These are phyloP conservation scores for Daldinia caldariorum DNA, from an alignment of 495 filamentous ascomycete species.

Conservation along the genomic window DNA sequence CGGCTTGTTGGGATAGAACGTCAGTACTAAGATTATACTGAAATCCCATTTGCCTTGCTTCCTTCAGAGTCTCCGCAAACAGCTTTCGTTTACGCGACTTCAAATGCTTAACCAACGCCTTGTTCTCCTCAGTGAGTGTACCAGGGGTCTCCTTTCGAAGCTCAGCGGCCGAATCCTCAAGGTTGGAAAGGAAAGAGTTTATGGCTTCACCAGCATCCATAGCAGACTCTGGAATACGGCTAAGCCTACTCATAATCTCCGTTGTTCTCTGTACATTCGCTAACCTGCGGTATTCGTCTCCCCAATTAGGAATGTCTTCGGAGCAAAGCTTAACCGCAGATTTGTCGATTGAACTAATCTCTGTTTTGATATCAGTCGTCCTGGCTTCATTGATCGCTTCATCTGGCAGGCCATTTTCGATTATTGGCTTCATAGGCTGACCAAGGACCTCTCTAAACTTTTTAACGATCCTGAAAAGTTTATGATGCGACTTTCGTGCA, in stretches of 20 bases:
- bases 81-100: constrained; percentile 91
- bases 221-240: constrained; percentile 59
- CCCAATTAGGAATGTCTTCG: constrained; percentile 63
- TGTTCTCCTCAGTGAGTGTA: constrained; percentile 81
- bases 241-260: constrained; percentile 57
- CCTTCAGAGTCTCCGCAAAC: constrained; percentile 85
- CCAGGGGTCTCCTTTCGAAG: constrained; percentile 84
- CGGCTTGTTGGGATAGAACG: constrained; percentile 74
- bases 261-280: constrained; percentile 72
- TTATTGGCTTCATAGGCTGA: constrained; percentile 71
- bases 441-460: constrained; percentile 82
- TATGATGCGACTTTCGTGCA: constrained; percentile 87
- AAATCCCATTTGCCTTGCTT: constrained; percentile 86
- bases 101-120: constrained; percentile 80
- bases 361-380: constrained; percentile 34
- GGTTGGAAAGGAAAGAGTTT: constrained; percentile 70
- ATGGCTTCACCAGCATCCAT: constrained; percentile 69
- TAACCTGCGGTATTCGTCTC: constrained; percentile 71
- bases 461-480: constrained; percentile 87
- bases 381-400: constrained; percentile 32
- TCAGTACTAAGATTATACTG: constrained; percentile 77
- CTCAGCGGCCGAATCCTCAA: constrained; percentile 72
- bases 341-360: constrained; percentile 49
- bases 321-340: constrained; percentile 63
- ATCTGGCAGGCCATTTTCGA: constrained; percentile 74